phyloP scores from a whole-genome alignment of 1,139 yeast genomes.

The Candida gigantensis region DNA sequence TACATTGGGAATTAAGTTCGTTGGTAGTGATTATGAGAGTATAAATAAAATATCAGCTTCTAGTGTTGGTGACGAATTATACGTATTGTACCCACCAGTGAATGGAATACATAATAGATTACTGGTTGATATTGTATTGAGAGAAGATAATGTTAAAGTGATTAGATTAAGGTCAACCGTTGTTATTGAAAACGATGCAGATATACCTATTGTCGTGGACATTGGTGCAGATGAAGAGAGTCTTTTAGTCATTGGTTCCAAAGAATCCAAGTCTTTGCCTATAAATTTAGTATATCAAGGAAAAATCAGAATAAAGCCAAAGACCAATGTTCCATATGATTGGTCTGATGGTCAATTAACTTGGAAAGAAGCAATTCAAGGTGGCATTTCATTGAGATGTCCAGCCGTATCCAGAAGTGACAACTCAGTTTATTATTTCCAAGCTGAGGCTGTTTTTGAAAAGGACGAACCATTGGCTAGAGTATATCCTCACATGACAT shows the following conservation, averaged over 20 bases:
- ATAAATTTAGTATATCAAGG: constrained; percentile 66
- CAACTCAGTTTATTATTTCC: constrained; percentile 61
- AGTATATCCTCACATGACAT: constrained; percentile 81
- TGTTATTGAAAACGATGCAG: constrained; percentile 68
- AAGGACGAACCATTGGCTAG: constrained; percentile 65
- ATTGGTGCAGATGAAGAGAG: constrained; percentile 25
- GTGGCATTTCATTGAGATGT: constrained; percentile 62
- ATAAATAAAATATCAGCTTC: constrained; percentile 64
- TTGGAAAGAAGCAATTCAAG: constrained; percentile 67
- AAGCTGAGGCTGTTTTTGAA: constrained; percentile 69
- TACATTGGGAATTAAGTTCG: constrained; percentile 59
- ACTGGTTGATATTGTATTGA: constrained; percentile 67
- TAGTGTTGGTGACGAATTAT: constrained; percentile 81
- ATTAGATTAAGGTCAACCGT: constrained; percentile 77
- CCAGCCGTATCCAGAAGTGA: constrained; percentile 39
- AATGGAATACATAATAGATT: constrained; percentile 71
- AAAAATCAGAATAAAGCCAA: constrained; percentile 61
- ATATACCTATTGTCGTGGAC: constrained; percentile 52
- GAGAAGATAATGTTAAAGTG: constrained; percentile 76
- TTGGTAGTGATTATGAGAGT: constrained; percentile 56
- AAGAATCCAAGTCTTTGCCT: constrained; percentile 65
- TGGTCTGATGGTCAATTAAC: constrained; percentile 66
- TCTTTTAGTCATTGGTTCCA: constrained; percentile 50
- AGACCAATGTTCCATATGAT: constrained; percentile 49
- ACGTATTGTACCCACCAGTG: constrained; percentile 64